Base-by-base conservation (phyloP, 495 filamentous ascomycete genomes). In the Bacidia rubella region DNA sequence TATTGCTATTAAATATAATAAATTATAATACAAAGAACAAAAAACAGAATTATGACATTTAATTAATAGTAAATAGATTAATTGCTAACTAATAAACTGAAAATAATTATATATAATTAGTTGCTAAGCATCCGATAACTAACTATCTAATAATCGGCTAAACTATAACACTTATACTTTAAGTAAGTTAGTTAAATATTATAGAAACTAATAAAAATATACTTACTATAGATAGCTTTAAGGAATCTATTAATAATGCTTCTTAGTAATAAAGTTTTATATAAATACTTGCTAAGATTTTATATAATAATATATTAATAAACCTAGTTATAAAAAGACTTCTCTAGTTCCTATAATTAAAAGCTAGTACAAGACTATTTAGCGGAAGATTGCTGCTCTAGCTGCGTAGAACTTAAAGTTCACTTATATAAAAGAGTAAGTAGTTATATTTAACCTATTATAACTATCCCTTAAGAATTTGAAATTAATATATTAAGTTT, bases 161-260 rank as follows among this genome's bases (percentile, higher is more conserved):
- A n/a, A n/a, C n/a, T n/a, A n/a, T n/a, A n/a, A n/a, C 63, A 68
- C 43, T 72, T 29, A 56, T 71, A 59, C n/a, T 67, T 65, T 63
- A 60, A 40, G 5, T 25, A 20, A 47, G 12, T 47, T 25, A 47
- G 22, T 22, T 2, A 12, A 42, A 47, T 43, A 15, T 21, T 42
- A 10, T 57, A 19, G n/a, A 12, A 57, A 15, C 23, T 57, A 0
- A 57, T 49, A 9, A 19, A 27, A 23, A 49, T 19, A 49, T 54
- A 1, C 44, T 53, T 1, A 49, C 44, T 43, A 40, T 53, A 26
- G 15, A 57, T 57, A 49, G 55, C 55, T 57, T 51, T 23, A 49
- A 57, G 46, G 0, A 57, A 43, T 49, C 55, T 32, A 27, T n/a
- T 57, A 29, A 57, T 53, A 43, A 57, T 0, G 22, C 21, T 40